Percentiles rank a stretch among this genome's conserved stretches.
phyloP scores from a whole-genome alignment of 2,329 filamentous ascomycete species.

The Sordariomycetes sp. region DNA sequence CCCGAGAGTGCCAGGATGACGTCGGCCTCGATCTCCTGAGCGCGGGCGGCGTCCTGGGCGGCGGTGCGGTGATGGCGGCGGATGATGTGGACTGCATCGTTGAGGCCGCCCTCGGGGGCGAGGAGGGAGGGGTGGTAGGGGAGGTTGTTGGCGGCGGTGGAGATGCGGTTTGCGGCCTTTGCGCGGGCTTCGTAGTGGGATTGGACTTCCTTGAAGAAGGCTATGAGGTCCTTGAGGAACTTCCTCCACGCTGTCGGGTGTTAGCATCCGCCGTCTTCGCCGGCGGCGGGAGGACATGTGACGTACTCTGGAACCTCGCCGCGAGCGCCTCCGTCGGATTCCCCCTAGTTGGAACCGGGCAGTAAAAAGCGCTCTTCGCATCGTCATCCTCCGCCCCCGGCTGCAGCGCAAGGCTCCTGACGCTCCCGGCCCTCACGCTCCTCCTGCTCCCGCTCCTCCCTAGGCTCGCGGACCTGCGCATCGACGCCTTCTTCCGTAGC shows the following conservation, averaged over 20 bases:
- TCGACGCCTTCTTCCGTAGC: constrained; percentile 75
- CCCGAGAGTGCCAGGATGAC: constrained; percentile 81
- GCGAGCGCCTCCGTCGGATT: constrained; percentile 81
- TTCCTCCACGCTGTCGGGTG: constrained; percentile 68
- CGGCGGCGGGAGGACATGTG: neutral
- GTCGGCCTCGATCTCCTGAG: constrained; percentile 79
- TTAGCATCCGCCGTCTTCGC: neutral
- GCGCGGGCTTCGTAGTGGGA: constrained; percentile 74
- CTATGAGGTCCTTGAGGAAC: constrained; percentile 83
- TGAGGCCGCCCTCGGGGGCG: constrained; percentile 59
- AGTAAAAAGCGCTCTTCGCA: constrained; percentile 73
- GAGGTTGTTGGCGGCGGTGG: constrained; percentile 74
- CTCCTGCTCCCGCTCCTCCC: constrained; percentile 68
- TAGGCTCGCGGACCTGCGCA: constrained; percentile 61
- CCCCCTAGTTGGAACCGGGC: constrained; percentile 76
- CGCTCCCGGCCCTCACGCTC: constrained; percentile 75
- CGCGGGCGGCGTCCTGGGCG: constrained; percentile 72
- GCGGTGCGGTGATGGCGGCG: constrained; percentile 72
- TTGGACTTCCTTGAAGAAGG: constrained; percentile 88
- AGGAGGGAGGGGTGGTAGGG: constrained; percentile 64
- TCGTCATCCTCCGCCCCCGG: constrained; percentile 55
- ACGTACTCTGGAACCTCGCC: constrained; percentile 77
- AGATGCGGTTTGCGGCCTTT: constrained; percentile 71
- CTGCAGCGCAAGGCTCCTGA: constrained; percentile 65
- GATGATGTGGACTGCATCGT: constrained; percentile 72